Evolutionary conservation across 805 yeast genomes (phyloP).

Genomic region (Wickerhamiella qilinensis): DNA sequence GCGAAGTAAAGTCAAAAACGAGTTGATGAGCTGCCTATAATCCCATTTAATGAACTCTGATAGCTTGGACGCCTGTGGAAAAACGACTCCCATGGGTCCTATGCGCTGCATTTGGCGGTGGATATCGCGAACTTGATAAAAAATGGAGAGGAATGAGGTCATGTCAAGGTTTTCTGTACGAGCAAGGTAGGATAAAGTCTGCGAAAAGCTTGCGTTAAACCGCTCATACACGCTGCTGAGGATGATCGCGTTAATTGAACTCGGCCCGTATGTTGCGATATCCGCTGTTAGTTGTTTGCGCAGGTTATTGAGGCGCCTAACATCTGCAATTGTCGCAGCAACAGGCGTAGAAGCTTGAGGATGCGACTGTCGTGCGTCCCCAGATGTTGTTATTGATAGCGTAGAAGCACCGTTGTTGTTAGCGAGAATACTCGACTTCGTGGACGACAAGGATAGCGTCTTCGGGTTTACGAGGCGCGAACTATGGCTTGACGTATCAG

Average conservation of each 20-base stretch:
- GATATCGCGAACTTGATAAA: conserved; percentile 13
- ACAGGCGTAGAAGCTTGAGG: neutral
- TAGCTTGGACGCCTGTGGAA: conserved; percentile 3
- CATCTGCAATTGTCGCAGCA: conserved; percentile 1
- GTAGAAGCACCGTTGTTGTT: neutral
- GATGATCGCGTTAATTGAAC: conserved; percentile 3
- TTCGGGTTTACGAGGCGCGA: neutral
- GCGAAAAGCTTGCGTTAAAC: neutral
- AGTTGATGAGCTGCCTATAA: conserved; percentile 18
- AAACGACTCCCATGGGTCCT: conserved; percentile 8
- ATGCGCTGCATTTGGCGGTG: conserved; percentile 5
- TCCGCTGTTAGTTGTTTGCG: conserved; percentile 1
- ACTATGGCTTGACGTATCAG: neutral
- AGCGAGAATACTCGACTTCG: neutral
- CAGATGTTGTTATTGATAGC: neutral
- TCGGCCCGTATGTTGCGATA: conserved; percentile 1
- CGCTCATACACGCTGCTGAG: conserved; percentile 6
- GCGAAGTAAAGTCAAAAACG: conserved; percentile 20
- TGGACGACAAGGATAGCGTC: neutral
- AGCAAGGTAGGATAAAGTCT: neutral
- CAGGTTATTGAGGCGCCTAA: neutral
- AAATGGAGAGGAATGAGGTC: conserved; percentile 6
- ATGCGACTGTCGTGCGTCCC: neutral
- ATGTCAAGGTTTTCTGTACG: conserved; percentile 6
- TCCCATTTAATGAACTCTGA: conserved; percentile 13